A percentile compares a stretch with the other conserved stretches of the same genome.
phyloP scores from a whole-genome alignment of 805 yeast species.

The Phaffomyces thermotolerans region DNA sequence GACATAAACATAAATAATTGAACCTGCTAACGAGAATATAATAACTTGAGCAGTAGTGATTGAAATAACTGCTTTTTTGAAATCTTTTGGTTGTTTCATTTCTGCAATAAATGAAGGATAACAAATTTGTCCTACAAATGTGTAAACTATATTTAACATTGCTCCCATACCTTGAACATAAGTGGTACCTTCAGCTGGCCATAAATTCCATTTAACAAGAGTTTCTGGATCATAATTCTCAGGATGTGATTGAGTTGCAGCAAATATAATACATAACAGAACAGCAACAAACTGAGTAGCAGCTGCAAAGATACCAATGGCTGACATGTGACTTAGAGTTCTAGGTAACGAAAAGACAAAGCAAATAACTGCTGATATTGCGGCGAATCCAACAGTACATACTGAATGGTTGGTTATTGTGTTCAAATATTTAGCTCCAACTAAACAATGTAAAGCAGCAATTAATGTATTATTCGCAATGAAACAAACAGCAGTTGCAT shows the following conservation, averaged over 20 bases:
- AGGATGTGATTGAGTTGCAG: constrained; percentile 47
- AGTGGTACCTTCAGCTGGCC: constrained; percentile 48
- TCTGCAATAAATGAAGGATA: constrained; percentile 57
- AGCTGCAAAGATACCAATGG: constrained; percentile 47
- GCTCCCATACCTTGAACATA: constrained; percentile 51
- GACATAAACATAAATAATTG: constrained; percentile 50
- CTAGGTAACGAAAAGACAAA: constrained; percentile 48
- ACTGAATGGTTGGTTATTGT: constrained; percentile 42
- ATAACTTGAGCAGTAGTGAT: constrained; percentile 46
- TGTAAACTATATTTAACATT: constrained; percentile 50
- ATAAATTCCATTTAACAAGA: constrained; percentile 38
- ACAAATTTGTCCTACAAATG: constrained; percentile 58
- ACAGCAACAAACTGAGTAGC: constrained; percentile 52
- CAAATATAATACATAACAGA: constrained; percentile 43
- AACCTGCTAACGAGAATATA: constrained; percentile 47
- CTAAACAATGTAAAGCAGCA: constrained; percentile 51
- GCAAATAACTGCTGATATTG: constrained; percentile 42
- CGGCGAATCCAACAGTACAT: constrained; percentile 48
- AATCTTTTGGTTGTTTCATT: constrained; percentile 50
- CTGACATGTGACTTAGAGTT: constrained; percentile 46
- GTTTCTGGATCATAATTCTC: constrained; percentile 29
- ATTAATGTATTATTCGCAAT: constrained; percentile 48
- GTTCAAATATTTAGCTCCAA: constrained; percentile 54
- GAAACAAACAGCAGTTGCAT: constrained; percentile 48
- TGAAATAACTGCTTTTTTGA: constrained; percentile 46